These are phyloP conservation scores for Periconia sp. DNA, from an alignment of 2,329 filamentous ascomycete species.

Conservation along the genomic window DNA sequence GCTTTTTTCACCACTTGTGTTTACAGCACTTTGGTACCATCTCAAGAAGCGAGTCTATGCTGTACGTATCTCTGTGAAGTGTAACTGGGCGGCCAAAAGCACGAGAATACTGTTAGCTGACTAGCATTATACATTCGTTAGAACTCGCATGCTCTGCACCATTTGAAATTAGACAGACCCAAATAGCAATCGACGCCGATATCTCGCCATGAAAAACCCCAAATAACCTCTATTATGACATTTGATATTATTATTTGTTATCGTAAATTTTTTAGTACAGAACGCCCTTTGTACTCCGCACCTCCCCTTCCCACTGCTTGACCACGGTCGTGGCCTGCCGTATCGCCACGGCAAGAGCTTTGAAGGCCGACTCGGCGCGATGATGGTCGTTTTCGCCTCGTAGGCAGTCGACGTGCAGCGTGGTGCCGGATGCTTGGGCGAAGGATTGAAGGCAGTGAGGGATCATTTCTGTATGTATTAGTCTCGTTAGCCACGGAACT, in stretches of 20 bases:
- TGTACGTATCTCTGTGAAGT: too few species aligned
- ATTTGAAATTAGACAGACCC: background rate
- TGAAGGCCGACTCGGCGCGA: slow-evolving; percentile 94
- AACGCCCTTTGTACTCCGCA: slow-evolving; percentile 96
- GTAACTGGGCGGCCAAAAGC: too few species aligned
- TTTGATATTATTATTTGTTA: too few species aligned
- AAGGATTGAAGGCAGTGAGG: slow-evolving; percentile 95
- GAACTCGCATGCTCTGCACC: too few species aligned
- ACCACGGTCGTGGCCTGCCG: slow-evolving; percentile 76
- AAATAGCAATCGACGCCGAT: background rate
- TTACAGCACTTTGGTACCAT: too few species aligned
- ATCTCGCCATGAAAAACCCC: background rate
- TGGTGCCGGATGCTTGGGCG: slow-evolving; percentile 85
- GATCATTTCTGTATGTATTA: slow-evolving; percentile 84
- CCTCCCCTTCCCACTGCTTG: slow-evolving; percentile 84
- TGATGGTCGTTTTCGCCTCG: slow-evolving; percentile 95
- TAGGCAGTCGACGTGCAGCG: slow-evolving; percentile 93
- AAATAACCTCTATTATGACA: background rate
- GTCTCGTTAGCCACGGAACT: background rate
- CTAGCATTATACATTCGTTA: too few species aligned
- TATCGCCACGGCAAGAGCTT: slow-evolving; percentile 89
- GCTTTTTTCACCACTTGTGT: too few species aligned
- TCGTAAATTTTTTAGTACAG: slow-evolving; percentile 60
- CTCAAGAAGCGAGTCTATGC: too few species aligned
- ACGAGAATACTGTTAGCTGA: too few species aligned